phyloP scores from a whole-genome alignment of 2,329 filamentous ascomycete species.

The Xylaria sp. region DNA sequence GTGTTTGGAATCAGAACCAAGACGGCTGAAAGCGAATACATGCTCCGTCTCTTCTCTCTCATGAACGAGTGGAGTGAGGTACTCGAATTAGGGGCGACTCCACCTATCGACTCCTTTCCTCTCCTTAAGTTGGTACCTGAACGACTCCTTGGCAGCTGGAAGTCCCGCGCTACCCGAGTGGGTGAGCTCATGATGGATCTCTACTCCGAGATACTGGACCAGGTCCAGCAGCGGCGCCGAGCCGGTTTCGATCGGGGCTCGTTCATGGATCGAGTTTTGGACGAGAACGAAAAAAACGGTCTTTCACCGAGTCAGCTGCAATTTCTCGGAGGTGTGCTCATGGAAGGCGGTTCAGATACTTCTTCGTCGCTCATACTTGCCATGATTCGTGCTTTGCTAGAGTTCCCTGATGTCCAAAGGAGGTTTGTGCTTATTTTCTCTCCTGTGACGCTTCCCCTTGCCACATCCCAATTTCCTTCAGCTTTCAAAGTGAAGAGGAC shows the following conservation, averaged over 20 bases:
- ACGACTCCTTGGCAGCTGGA: slow-evolving; percentile 47
- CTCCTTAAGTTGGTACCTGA: slow-evolving; percentile 52
- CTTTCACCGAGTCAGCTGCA: slow-evolving; percentile 43
- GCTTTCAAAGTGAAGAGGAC: too few relatives aligned
- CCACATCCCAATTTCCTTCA: neutral
- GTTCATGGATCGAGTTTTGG: slow-evolving; percentile 19
- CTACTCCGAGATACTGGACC: slow-evolving; percentile 49
- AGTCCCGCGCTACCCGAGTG: slow-evolving; percentile 43
- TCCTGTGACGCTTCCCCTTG: neutral
- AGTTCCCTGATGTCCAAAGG: slow-evolving; percentile 46
- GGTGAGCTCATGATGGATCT: slow-evolving; percentile 48
- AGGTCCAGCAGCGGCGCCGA: slow-evolving; percentile 26
- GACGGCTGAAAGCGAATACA: neutral
- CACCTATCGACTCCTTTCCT: slow-evolving; percentile 55
- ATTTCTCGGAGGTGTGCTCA: slow-evolving; percentile 42
- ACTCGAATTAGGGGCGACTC: slow-evolving; percentile 53
- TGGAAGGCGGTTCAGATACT: slow-evolving; percentile 47
- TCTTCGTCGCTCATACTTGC: slow-evolving; percentile 43
- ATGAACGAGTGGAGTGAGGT: slow-evolving; percentile 48
- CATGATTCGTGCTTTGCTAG: slow-evolving; percentile 50
- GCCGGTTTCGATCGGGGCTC: slow-evolving; percentile 8
- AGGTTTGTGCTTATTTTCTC: neutral
- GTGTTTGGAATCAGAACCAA: slow-evolving; percentile 46
- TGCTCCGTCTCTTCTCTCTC: slow-evolving; percentile 10
- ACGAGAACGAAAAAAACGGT: slow-evolving; percentile 35